Evolutionary conservation across 2,329 filamentous ascomycete genomes (phyloP).

Genomic region (Talaromyces sp.): DNA sequence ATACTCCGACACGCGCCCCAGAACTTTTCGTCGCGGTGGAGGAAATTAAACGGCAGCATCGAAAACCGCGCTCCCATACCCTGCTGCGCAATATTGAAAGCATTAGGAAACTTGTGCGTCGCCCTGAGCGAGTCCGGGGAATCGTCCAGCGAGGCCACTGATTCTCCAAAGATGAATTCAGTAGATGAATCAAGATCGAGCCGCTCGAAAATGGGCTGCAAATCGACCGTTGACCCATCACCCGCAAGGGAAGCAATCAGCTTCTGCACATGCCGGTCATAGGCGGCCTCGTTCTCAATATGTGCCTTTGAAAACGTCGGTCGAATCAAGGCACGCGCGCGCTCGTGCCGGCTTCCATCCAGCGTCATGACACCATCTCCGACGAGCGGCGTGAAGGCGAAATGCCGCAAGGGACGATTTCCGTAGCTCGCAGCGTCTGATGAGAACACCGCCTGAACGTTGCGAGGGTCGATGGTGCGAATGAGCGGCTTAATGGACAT

Average conservation of each 20-base stretch:
- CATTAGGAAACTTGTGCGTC: constrained; percentile 37
- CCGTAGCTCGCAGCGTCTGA: constrained; percentile 72
- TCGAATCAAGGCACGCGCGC: constrained; percentile 69
- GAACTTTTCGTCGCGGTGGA: constrained; percentile 9
- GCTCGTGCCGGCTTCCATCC: constrained; percentile 52
- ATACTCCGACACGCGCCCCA: constrained; percentile 5
- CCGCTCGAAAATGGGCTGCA: constrained; percentile 58
- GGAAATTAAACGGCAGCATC: constrained; percentile 16
- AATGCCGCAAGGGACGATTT: constrained; percentile 44
- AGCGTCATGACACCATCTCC: constrained; percentile 42
- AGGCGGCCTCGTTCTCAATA: constrained; percentile 49
- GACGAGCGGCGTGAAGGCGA: constrained; percentile 50
- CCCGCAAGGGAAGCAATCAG: constrained; percentile 57
- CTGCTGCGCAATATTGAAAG: constrained; percentile 26
- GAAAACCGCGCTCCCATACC: constrained; percentile 23
- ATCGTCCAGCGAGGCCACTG: constrained; percentile 35
- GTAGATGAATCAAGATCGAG: constrained; percentile 64
- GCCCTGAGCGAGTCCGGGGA: neutral
- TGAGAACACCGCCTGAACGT: constrained; percentile 79
- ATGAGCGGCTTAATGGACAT: constrained; percentile 26
- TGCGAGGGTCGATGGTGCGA: constrained; percentile 48
- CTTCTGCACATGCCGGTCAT: constrained; percentile 54
- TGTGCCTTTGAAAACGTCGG: constrained; percentile 76
- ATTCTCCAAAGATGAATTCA: constrained; percentile 61
- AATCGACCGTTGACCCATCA: constrained; percentile 56